Conservation (phyloP, 2,329 filamentous ascomycete genomes). For the Metarhizium humberi region DNA sequence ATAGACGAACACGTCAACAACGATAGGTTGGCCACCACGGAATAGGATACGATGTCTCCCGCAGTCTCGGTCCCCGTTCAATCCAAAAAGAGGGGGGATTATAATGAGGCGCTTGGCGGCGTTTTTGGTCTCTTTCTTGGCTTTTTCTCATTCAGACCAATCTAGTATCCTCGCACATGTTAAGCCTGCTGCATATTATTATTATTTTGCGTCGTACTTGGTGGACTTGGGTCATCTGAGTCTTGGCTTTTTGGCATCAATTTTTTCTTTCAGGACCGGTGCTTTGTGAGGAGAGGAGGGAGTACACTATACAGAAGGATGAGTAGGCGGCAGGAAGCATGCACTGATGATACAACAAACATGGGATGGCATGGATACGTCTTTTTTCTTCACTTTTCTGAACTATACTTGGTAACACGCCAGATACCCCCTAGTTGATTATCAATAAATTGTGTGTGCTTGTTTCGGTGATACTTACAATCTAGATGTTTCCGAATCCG, state of each 20-base stretch:
- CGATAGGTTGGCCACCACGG: slow-evolving; percentile 1
- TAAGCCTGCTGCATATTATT: not conserved
- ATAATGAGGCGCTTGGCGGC: slow-evolving; percentile 6
- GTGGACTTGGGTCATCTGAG: not conserved
- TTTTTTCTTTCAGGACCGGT: not conserved
- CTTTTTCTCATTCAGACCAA: not conserved
- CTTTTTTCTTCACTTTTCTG: not conserved
- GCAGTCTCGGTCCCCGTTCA: not conserved
- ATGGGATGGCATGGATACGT: not conserved
- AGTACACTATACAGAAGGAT: not conserved
- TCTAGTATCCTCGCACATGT: not conserved
- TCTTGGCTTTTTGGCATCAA: not conserved
- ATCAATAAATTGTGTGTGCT: slow-evolving; percentile 1
- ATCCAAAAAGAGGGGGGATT: not conserved
- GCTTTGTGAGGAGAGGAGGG: not conserved
- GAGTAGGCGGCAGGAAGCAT: not conserved
- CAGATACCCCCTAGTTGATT: slow-evolving; percentile 1
- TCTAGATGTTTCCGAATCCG: not conserved
- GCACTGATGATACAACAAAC: not conserved
- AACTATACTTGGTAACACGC: not conserved
- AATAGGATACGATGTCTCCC: slow-evolving; percentile 6
- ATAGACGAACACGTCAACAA: slow-evolving; percentile 3
- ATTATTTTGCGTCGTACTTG: not conserved
- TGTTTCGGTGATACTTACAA: not conserved
- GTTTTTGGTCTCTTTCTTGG: slow-evolving; percentile 7